These are phyloP conservation scores for Litchi chinensis DNA, from an alignment of 345 rosid species.

Conservation along the genomic window DNA sequence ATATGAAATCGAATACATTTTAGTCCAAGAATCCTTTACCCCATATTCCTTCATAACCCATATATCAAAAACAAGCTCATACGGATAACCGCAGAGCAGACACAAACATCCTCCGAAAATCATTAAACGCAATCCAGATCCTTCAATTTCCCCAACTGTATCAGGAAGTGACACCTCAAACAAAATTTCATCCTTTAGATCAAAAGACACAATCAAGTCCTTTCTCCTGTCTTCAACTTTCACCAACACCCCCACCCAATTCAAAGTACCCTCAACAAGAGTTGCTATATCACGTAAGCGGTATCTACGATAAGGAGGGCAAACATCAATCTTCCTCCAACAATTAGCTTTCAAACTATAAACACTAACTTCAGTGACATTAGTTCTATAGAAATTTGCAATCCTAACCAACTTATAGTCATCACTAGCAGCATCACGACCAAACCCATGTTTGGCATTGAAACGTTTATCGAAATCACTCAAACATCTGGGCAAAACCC, in stretches of 20 bases:
- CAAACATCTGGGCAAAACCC: background rate
- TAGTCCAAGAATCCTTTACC: background rate
- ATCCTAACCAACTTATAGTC: background rate
- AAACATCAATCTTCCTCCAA: background rate
- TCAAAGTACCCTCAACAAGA: background rate
- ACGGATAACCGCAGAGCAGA: background rate
- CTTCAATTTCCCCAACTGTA: background rate
- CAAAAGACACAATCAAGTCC: background rate
- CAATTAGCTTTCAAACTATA: slow-evolving; percentile 3
- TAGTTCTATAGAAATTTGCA: no score
- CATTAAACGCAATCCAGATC: background rate
- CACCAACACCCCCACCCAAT: background rate
- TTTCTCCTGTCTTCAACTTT: no score
- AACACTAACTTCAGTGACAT: background rate
- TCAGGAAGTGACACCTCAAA: background rate
- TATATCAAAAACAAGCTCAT: background rate
- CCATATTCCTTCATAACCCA: slow-evolving; percentile 7
- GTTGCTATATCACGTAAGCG: background rate
- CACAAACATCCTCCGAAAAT: background rate
- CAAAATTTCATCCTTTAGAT: background rate
- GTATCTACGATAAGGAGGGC: background rate
- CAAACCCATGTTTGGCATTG: background rate
- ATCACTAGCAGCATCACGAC: background rate
- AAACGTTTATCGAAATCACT: background rate
- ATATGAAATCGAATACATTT: background rate